Conservation (phyloP, 495 filamentous ascomycete genomes). For the Oidiodendron maius region DNA sequence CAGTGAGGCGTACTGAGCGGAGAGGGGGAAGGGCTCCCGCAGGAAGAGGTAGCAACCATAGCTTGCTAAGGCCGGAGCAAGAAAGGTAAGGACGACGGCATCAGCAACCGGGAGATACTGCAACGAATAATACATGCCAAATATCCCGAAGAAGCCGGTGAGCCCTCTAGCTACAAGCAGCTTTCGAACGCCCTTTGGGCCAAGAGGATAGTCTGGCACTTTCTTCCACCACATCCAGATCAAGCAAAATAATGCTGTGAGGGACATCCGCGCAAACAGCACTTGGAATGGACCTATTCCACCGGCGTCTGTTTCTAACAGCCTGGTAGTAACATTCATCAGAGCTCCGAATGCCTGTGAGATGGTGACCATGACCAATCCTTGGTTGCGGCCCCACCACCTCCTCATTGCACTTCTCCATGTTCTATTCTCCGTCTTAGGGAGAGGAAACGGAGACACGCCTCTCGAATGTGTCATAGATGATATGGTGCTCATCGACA, state of each 20-base stretch:
- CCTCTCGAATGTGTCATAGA: constrained; percentile 5
- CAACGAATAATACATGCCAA: constrained; percentile 68
- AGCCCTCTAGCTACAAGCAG: constrained; percentile 66
- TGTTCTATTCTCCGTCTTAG: constrained; percentile 16
- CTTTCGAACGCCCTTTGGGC: constrained; percentile 53
- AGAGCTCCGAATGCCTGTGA: constrained; percentile 80
- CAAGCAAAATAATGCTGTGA: constrained; percentile 62
- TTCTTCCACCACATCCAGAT: constrained; percentile 70
- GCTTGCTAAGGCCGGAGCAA: constrained; percentile 75
- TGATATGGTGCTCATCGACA: constrained; percentile 28
- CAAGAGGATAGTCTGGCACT: constrained; percentile 66
- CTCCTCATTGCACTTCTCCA: constrained; percentile 20
- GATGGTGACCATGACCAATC: constrained; percentile 63
- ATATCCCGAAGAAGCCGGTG: constrained; percentile 82
- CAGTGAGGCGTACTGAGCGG: constrained; percentile 69
- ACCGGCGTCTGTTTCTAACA: constrained; percentile 69
- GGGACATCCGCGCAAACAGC: constrained; percentile 76
- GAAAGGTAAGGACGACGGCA: constrained; percentile 88
- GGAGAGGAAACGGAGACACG: constrained; percentile 13
- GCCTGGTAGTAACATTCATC: constrained; percentile 81
- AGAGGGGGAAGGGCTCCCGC: constrained; percentile 70
- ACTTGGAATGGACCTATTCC: constrained; percentile 86
- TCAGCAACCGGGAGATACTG: constrained; percentile 85
- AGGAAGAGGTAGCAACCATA: constrained; percentile 75
- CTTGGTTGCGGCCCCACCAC: constrained; percentile 55